Evolutionary conservation across 176 grass and related monocot genomes (phyloP).

Genomic region (Luzula sylvatica): DNA sequence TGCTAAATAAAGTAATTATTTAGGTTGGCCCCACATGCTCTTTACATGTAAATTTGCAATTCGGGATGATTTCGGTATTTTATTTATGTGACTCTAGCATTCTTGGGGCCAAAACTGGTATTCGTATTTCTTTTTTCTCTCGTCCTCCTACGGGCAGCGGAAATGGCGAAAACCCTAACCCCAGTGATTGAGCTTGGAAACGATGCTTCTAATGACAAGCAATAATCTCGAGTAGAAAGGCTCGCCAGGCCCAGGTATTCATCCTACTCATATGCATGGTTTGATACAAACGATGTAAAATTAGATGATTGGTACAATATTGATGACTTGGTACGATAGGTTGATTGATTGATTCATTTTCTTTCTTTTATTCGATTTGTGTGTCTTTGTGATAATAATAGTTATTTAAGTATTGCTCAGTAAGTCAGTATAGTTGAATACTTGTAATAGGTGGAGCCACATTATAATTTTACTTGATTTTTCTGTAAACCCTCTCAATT

Average conservation of each 20-base stretch:
- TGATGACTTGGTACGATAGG: not conserved
- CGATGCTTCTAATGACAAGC: conserved; percentile 1
- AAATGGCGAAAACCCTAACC: conserved; percentile 57
- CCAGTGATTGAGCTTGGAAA: conserved; percentile 6
- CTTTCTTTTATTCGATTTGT: too few relatives aligned
- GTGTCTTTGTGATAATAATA: too few relatives aligned
- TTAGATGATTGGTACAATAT: not conserved
- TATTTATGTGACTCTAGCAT: too few relatives aligned
- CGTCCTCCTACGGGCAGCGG: not conserved
- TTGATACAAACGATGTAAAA: conserved; percentile 6
- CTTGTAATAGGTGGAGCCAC: too few relatives aligned
- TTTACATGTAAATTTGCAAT: too few relatives aligned
- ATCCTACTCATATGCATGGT: not conserved
- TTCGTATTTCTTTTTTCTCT: not conserved
- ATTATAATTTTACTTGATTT: not conserved
- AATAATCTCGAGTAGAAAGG: conserved; percentile 57
- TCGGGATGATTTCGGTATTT: too few relatives aligned
- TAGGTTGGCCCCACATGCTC: too few relatives aligned
- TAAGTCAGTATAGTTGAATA: conserved; percentile 1
- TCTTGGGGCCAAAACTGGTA: too few relatives aligned
- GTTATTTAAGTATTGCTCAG: too few relatives aligned
- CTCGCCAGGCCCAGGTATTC: conserved; percentile 56
- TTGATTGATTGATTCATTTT: too few relatives aligned
- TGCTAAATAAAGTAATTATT: too few relatives aligned
- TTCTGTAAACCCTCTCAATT: too few relatives aligned